Base-by-base conservation (phyloP, 73 alveolate genomes). In the Paraurostyla sp. region DNA sequence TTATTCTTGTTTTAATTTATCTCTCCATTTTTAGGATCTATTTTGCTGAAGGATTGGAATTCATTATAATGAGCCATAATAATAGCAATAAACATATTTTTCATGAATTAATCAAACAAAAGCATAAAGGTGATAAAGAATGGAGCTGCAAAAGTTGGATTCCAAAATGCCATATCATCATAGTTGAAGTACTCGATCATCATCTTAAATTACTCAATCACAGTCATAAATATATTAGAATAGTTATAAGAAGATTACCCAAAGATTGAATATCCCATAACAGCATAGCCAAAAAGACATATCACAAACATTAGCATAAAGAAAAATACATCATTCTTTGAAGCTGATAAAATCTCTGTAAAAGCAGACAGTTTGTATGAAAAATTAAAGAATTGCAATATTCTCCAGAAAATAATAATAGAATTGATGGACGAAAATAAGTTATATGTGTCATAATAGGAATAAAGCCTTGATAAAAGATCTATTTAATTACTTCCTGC, bases 41-140 rank as follows among this genome's bases (percentile, higher is more conserved):
- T 54, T 18, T 54, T 20, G 69, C 82, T 65, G 36, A 65, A 65
- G 25, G 82, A 32, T 38, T 73, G 33, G 27, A 73, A 73, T 48
- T 89, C 94, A 15, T 20, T 30, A 50, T 89, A 89, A 62, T 81
- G 91, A 23, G 91, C 87, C 40, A 87, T 83, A 35, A 89, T 89
- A 43, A 92, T 92, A 22, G 97, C 97, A 30, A 92, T 89, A 50
- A 92, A 92, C 92, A 92, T 92, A 52, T 92, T 92, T 4, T 89
- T 81, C 45, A 92, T 36, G 51, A 92, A 81, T 65, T 89, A 46
- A 33, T 41, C 54, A 51, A 90, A 90, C 36, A 92, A 42, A 1
- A 92, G 48, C 92, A 92, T 89, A 65, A 86, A 92, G 30, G 90
- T 0, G 33, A 83, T 43, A 43, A 90, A 80, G 71, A 90, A 90